phyloP scores from a whole-genome alignment of 1,284 basidiomycete genomes.

The Tylopilus sp. region DNA sequence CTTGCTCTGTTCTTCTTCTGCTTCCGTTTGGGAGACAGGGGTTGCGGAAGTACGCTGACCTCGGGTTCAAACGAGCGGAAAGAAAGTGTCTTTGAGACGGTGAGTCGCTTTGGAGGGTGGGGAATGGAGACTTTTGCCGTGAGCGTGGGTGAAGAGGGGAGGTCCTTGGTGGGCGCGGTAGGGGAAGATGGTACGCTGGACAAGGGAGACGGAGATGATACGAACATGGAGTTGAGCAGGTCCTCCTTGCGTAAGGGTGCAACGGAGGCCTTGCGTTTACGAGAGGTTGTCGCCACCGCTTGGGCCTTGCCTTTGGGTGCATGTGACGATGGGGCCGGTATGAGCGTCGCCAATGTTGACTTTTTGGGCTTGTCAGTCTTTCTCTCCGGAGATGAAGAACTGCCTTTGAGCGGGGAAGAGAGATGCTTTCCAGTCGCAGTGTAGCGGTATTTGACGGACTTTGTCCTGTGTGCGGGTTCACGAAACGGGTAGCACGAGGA shows the following conservation, averaged over 20 bases:
- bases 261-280: constrained; percentile 28
- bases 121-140: not conserved
- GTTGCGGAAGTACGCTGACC: constrained; percentile 15
- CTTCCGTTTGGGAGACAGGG: constrained; percentile 23
- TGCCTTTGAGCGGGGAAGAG: constrained; percentile 32
- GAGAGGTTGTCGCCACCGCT: constrained; percentile 15
- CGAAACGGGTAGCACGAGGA: constrained; percentile 22
- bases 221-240: constrained; percentile 5
- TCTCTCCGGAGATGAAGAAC: constrained; percentile 31
- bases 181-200: constrained; percentile 27
- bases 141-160: constrained; percentile 8
- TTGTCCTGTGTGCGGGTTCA: constrained; percentile 22
- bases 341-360: constrained; percentile 8
- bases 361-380: constrained; percentile 12
- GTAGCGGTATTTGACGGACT: constrained; percentile 33
- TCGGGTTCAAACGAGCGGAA: constrained; percentile 9
- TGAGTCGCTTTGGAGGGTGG: constrained; percentile 3
- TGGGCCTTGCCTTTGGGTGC: constrained; percentile 9
- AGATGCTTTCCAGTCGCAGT: constrained; percentile 32
- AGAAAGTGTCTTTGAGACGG: constrained; percentile 14
- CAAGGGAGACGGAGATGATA: constrained; percentile 26
- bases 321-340: constrained; percentile 15
- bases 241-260: constrained; percentile 9
- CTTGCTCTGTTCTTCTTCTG: constrained; percentile 13
- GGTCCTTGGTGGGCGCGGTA: constrained; percentile 4